Evolutionary conservation across 1,139 yeast genomes (phyloP).

Genomic region (Blastobotrys indianensis): DNA sequence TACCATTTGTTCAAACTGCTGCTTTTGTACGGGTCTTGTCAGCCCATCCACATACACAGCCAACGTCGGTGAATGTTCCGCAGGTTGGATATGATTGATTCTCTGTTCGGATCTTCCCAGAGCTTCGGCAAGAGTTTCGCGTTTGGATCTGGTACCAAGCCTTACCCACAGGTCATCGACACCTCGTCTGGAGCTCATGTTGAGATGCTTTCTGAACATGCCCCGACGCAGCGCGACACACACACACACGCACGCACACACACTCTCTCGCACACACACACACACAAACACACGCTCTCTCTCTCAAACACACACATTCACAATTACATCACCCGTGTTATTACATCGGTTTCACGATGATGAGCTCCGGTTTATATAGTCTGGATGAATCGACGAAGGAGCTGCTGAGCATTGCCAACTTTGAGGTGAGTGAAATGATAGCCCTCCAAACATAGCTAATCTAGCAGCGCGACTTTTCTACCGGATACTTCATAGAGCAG

Average conservation of each 20-base stretch:
- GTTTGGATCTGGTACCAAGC: not conserved
- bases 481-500: constrained; percentile 78
- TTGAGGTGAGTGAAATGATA: constrained; percentile 38
- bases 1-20: no score
- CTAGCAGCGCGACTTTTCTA: constrained; percentile 51
- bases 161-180: not conserved
- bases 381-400: constrained; percentile 68
- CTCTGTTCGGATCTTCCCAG: not conserved
- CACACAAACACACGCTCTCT: not conserved
- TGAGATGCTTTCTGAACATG: not conserved
- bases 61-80: not conserved
- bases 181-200: not conserved
- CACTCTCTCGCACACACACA: not conserved
- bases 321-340: no score
- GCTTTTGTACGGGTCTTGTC: not conserved
- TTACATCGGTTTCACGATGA: constrained; percentile 31
- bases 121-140: not conserved
- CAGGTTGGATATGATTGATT: not conserved
- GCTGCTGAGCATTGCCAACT: constrained; percentile 64
- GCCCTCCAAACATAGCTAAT: constrained; percentile 1
- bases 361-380: constrained; percentile 38
- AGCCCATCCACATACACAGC: not conserved
- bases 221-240: not conserved
- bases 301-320: not conserved
- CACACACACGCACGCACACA: not conserved